Conservation (phyloP, 306 rosid species). For the Lathyrus sativus region DNA sequence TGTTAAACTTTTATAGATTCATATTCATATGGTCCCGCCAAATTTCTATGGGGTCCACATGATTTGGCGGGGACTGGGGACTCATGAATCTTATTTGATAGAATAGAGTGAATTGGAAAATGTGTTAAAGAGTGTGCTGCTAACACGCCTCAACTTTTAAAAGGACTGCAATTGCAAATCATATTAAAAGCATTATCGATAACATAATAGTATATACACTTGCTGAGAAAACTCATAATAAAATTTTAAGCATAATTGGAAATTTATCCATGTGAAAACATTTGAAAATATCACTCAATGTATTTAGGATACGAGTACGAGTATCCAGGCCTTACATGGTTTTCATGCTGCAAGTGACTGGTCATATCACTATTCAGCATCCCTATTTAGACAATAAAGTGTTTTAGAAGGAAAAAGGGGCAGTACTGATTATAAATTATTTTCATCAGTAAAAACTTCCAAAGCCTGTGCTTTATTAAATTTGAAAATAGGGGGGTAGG, state of each 20-base stretch:
- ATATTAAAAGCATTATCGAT: constrained; percentile 10
- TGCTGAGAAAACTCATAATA: constrained; percentile 30
- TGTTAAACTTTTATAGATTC: constrained; percentile 16
- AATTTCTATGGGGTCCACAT: background rate
- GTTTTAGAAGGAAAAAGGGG: constrained; percentile 20
- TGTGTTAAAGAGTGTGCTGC: background rate
- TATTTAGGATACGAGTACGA: constrained; percentile 19
- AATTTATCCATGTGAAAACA: background rate
- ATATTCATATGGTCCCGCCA: no score
- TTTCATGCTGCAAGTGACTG: constrained; percentile 21
- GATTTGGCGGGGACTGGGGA: background rate
- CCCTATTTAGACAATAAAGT: constrained; percentile 9
- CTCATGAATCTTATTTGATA: background rate
- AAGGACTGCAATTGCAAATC: constrained; percentile 20
- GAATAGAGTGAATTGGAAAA: background rate
- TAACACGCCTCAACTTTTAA: constrained; percentile 12
- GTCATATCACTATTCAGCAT: constrained; percentile 14
- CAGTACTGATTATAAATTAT: constrained; percentile 10
- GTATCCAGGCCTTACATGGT: constrained; percentile 13
- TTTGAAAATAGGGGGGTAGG: background rate
- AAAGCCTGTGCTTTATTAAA: constrained; percentile 3
- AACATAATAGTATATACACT: constrained; percentile 2
- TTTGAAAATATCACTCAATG: constrained; percentile 6
- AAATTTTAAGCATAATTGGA: constrained; percentile 27
- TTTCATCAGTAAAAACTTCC: background rate